Evolutionary conservation across 2,329 filamentous ascomycete species (phyloP).

Genomic region (Fusarium temperatum): DNA sequence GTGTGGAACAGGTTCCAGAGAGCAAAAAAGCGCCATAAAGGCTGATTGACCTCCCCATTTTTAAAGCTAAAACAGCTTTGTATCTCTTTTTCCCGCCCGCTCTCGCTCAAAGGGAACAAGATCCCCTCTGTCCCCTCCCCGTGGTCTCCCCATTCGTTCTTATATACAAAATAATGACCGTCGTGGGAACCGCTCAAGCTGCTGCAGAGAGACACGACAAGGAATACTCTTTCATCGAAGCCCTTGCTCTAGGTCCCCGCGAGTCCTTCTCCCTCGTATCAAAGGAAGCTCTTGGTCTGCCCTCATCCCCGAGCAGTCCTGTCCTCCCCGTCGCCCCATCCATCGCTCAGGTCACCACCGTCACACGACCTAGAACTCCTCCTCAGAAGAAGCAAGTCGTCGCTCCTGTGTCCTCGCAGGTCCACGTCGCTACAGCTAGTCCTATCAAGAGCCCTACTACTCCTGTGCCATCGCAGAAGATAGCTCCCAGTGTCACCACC

Average conservation of each 20-base stretch:
- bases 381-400: background rate
- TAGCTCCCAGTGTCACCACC: background rate
- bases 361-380: constrained; percentile 20
- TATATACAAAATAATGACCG: constrained; percentile 38
- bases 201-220: constrained; percentile 36
- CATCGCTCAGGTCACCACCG: background rate
- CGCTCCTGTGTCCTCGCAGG: constrained; percentile 1
- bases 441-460: background rate
- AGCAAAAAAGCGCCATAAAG: constrained; percentile 38
- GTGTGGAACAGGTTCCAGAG: background rate
- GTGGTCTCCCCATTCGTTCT: background rate
- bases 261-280: constrained; percentile 42
- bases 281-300: constrained; percentile 41
- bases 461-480: background rate
- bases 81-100: background rate
- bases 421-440: background rate
- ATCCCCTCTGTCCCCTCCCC: constrained; percentile 8
- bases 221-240: constrained; percentile 47
- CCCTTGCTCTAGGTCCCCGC: constrained; percentile 40
- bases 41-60: constrained; percentile 29
- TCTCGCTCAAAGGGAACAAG: background rate
- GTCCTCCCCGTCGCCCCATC: background rate
- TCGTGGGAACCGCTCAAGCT: constrained; percentile 22
- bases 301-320: constrained; percentile 18
- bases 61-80: background rate